These are phyloP conservation scores for Xylariaceae sp. DNA, from an alignment of 2,329 filamentous ascomycete genomes.

Conservation along the genomic window DNA sequence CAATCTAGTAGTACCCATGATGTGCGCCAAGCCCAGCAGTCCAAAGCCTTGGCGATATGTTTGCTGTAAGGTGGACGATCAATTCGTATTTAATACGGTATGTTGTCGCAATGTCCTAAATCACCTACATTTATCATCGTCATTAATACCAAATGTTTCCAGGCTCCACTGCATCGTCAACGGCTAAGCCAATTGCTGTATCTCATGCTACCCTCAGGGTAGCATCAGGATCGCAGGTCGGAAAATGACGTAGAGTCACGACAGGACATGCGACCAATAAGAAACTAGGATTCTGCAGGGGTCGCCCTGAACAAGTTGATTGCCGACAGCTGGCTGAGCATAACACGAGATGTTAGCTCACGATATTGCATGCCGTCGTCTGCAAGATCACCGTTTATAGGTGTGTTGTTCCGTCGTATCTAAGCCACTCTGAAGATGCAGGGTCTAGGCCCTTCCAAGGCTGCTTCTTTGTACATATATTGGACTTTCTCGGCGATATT, in stretches of 20 bases:
- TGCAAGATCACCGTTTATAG: slow-evolving; percentile 7
- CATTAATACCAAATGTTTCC: background rate
- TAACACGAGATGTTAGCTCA: slow-evolving; percentile 20
- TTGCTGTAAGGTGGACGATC: background rate
- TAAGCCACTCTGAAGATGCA: background rate
- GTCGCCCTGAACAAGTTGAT: background rate
- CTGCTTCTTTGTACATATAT: background rate
- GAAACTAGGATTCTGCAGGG: background rate
- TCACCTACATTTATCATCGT: too few relatives aligned
- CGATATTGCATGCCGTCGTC: slow-evolving; percentile 8
- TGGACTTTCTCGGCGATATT: too few relatives aligned
- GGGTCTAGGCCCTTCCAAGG: background rate
- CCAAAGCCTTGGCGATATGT: background rate
- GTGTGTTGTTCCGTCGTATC: background rate
- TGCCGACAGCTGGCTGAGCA: background rate
- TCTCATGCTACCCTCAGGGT: background rate
- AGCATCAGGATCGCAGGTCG: background rate
- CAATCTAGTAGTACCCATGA: slow-evolving; percentile 1
- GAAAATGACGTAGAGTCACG: slow-evolving; percentile 22
- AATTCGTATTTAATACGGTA: slow-evolving; percentile 13
- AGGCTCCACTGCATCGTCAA: background rate
- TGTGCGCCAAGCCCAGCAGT: slow-evolving; percentile 3
- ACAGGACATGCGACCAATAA: slow-evolving; percentile 14
- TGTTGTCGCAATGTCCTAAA: background rate
- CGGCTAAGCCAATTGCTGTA: background rate